These are phyloP conservation scores for Stachybotrys chartarum DNA, from an alignment of 2,329 filamentous ascomycete genomes.

Conservation along the genomic window DNA sequence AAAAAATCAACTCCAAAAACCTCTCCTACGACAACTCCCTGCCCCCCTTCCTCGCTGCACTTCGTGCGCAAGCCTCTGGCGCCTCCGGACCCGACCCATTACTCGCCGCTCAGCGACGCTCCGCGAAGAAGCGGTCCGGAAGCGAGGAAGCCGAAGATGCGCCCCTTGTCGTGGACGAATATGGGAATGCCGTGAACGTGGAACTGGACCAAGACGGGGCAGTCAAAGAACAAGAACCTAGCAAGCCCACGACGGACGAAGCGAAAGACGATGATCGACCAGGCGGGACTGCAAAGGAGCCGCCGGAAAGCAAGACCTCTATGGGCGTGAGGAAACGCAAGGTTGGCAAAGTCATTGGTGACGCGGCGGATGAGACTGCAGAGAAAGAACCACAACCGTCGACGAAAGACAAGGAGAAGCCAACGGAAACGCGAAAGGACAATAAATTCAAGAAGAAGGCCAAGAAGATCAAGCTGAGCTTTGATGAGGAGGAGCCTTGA, in stretches of 20 bases:
- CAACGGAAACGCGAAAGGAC: conserved; percentile 15
- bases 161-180: conserved; percentile 68
- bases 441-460: conserved; percentile 43
- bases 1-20: conserved; percentile 64
- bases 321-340: conserved; percentile 47
- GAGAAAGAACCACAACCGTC: not conserved
- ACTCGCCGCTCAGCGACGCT: conserved; percentile 41
- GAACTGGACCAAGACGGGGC: conserved; percentile 36
- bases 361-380: conserved; percentile 18
- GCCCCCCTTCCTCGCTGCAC: conserved; percentile 53
- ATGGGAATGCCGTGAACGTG: conserved; percentile 54
- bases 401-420: conserved; percentile 15
- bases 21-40: conserved; percentile 56
- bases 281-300: conserved; percentile 5
- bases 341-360: conserved; percentile 29
- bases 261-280: conserved; percentile 19
- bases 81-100: conserved; percentile 45
- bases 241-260: conserved; percentile 23
- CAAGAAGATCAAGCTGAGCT: conserved; percentile 63
- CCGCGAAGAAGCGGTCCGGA: conserved; percentile 46
- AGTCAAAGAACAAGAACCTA: conserved; percentile 24
- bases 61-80: conserved; percentile 45
- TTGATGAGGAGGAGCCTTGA: conserved; percentile 51
- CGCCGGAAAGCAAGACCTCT: conserved; percentile 17
- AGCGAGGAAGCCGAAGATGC: conserved; percentile 71